These are phyloP conservation scores for Oryza coarctata DNA, from an alignment of 176 grass and related monocot species.

Conservation along the genomic window DNA sequence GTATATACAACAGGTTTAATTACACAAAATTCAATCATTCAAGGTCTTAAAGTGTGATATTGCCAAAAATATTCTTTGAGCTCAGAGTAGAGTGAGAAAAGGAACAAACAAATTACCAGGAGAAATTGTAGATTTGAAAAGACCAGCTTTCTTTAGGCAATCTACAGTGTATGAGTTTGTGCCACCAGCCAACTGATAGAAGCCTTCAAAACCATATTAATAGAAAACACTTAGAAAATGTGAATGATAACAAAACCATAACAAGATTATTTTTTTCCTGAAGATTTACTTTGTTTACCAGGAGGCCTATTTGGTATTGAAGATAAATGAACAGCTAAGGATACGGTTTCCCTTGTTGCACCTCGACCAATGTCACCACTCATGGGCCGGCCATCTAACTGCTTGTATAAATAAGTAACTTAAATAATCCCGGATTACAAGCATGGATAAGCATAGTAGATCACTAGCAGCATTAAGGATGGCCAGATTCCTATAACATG, in stretches of 20 bases:
- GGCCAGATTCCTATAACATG: background rate
- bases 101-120: slow-evolving; percentile 31
- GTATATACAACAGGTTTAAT: background rate
- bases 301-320: slow-evolving; percentile 56
- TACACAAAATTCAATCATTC: background rate
- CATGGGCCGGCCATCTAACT: slow-evolving; percentile 94
- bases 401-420: slow-evolving; percentile 7
- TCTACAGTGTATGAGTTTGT: slow-evolving; percentile 79
- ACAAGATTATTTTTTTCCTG: background rate
- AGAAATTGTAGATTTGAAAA: slow-evolving; percentile 54
- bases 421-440: background rate
- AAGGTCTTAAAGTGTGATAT: background rate
- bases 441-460: background rate
- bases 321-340: slow-evolving; percentile 71
- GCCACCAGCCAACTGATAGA: slow-evolving; percentile 90
- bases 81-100: background rate
- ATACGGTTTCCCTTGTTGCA: slow-evolving; percentile 82
- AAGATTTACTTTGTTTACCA: slow-evolving; percentile 48
- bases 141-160: slow-evolving; percentile 67
- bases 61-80: background rate
- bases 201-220: slow-evolving; percentile 57
- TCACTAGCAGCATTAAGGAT: background rate
- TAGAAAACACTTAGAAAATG: slow-evolving; percentile 31
- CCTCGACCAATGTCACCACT: slow-evolving; percentile 87
- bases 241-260: background rate